Evolutionary conservation across 2,329 filamentous ascomycete genomes (phyloP), one percentile per base, ranked within the genome.

Genomic region (Cercospora janseana): DNA sequence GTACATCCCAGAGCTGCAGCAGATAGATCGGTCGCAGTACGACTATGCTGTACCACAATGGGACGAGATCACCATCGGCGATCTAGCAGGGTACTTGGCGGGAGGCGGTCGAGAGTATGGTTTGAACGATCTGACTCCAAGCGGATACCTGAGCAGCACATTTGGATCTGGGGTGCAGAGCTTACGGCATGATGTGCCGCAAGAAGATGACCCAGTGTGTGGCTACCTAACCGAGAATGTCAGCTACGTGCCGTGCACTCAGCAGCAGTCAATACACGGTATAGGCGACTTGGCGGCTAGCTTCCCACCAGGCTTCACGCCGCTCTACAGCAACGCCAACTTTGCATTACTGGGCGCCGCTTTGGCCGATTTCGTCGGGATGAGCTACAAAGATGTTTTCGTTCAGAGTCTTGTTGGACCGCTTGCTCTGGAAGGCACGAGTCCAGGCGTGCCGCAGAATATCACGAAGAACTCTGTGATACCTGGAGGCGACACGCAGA

Each of bases 1-100:
- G 27, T 75, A 75, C 45, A 60, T 78, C 4, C 73, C 76, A 0
- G 66, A 71, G 40, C 56, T 71, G 6, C 42, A 23, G 12, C 31
- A 46, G 8, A 57, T 58, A 70, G 37, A 53, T 2, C 54, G 58
- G 71, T 32, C 40, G 3, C 59, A 34, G 29, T 44, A 60, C 5
- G 64, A 70, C 3, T 60, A 73, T 6, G 60, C 63, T 18, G 61
- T 66, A 1, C 62, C 74, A 2, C 61, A 70, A 32, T 79, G 76
- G 76, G 69, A 76, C 27, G 70, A 74, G 7, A 63, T 79, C 24
- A 79, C 75, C 0, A 61, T 77, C 4, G 68, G 67, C 4, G 67
- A 73, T 15, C 60, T 79, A 6, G 72, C 74, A 1, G 70, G 66
- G 2, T 76, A 79, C 32, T 64, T 78, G 8, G 69, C 70, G 12